Evolutionary conservation across 495 filamentous ascomycete genomes (phyloP).

Genomic region (Platismatia glauca): DNA sequence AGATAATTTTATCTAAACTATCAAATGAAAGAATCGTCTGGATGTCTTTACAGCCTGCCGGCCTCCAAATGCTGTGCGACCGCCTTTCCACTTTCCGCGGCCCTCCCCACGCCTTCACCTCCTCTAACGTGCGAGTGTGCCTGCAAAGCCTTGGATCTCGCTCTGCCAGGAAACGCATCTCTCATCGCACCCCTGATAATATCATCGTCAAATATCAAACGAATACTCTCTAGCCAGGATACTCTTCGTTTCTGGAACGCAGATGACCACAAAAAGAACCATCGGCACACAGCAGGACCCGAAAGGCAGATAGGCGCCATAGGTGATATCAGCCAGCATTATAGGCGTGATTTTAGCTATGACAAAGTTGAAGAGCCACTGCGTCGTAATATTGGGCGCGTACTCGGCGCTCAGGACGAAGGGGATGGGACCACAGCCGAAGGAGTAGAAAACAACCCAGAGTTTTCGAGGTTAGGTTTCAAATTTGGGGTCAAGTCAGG

Average conservation of each 20-base stretch:
- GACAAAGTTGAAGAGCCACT: constrained; percentile 63
- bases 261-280: constrained; percentile 20
- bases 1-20: no score
- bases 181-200: not conserved
- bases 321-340: constrained; percentile 41
- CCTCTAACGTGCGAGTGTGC: not conserved
- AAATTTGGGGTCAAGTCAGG: not conserved
- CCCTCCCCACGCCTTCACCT: not conserved
- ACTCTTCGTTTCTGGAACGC: not conserved
- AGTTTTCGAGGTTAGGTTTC: not conserved
- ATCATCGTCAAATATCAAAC: constrained; percentile 13
- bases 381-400: constrained; percentile 16
- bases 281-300: constrained; percentile 20
- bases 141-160: not conserved
- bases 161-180: not conserved
- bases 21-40: no score
- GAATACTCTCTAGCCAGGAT: not conserved
- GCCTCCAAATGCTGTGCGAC: no score
- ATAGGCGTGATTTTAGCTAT: constrained; percentile 52
- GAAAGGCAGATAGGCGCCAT: constrained; percentile 32
- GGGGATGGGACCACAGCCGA: not conserved
- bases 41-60: no score
- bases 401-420: not conserved
- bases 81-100: not conserved
- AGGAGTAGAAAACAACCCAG: not conserved